phyloP scores from a whole-genome alignment of 2,329 filamentous ascomycete genomes.

The Leptodontidium sp. region DNA sequence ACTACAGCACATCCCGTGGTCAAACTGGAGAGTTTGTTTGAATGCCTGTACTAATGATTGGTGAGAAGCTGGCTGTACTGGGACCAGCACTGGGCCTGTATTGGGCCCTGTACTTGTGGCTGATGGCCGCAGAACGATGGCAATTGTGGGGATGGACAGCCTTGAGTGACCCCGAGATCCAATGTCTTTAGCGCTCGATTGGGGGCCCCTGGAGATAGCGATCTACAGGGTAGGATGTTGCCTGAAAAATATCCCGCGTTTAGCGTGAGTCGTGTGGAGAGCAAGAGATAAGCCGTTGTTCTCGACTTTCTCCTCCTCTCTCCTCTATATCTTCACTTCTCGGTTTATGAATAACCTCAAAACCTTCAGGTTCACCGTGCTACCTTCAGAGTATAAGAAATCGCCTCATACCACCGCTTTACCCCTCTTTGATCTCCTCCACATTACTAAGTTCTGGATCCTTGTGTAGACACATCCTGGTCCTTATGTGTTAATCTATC shows the following conservation, averaged over 20 bases:
- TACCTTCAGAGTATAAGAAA: background rate
- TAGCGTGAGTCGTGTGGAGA: background rate
- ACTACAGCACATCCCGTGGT: conserved; percentile 6
- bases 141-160: background rate
- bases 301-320: background rate
- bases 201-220: conserved; percentile 12
- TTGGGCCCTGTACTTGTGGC: conserved; percentile 5
- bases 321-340: background rate
- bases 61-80: background rate
- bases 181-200: background rate
- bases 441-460: conserved; percentile 1
- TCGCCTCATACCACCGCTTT: conserved; percentile 6
- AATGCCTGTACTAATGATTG: conserved; percentile 1
- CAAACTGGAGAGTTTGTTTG: conserved; percentile 1
- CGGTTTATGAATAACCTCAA: background rate
- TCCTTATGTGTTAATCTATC: conserved; percentile 10
- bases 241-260: conserved; percentile 2
- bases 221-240: conserved; percentile 9
- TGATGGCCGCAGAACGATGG: background rate
- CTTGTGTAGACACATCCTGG: conserved; percentile 1
- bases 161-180: background rate
- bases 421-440: conserved; percentile 21
- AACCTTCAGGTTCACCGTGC: background rate
- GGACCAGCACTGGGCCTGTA: background rate
- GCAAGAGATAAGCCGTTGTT: conserved; percentile 13